Conservation (phyloP, 2,329 filamentous ascomycete species). For the Metarhizium anisopliae region DNA sequence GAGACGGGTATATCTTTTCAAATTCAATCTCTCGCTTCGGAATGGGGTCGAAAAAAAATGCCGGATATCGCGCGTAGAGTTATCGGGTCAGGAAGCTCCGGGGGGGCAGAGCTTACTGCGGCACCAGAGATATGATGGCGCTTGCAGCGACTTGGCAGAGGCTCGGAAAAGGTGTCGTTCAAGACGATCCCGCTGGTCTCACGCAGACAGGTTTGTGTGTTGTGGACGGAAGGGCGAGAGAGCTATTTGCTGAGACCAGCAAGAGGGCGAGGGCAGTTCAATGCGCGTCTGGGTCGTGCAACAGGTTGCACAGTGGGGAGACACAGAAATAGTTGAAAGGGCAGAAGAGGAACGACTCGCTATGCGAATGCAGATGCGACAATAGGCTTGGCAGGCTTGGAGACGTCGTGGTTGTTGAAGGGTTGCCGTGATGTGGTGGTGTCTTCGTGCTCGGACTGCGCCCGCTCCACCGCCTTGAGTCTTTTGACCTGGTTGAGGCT, state of each 20-base stretch:
- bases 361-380: conserved; percentile 1
- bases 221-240: background rate
- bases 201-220: background rate
- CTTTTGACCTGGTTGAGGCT: background rate
- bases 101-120: background rate
- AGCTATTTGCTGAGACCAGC: background rate
- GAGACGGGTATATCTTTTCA: background rate
- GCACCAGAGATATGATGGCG: background rate
- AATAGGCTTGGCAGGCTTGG: conserved; percentile 1
- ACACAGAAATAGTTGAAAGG: background rate
- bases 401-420: background rate
- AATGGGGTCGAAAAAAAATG: background rate
- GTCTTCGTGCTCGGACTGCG: background rate
- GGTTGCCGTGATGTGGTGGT: background rate
- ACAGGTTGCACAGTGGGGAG: background rate
- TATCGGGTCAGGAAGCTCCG: background rate
- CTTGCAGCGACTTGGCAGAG: background rate
- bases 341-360: background rate
- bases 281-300: background rate
- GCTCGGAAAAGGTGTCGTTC: background rate
- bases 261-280: background rate
- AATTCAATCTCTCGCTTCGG: background rate
- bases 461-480: conserved; percentile 4
- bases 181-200: background rate
- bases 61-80: background rate